Percentiles rank a stretch among this genome's conserved stretches.
These are phyloP conservation scores for Aspergillus pseudoglaucus DNA, from an alignment of 2,329 filamentous ascomycete species.

Conservation along the genomic window DNA sequence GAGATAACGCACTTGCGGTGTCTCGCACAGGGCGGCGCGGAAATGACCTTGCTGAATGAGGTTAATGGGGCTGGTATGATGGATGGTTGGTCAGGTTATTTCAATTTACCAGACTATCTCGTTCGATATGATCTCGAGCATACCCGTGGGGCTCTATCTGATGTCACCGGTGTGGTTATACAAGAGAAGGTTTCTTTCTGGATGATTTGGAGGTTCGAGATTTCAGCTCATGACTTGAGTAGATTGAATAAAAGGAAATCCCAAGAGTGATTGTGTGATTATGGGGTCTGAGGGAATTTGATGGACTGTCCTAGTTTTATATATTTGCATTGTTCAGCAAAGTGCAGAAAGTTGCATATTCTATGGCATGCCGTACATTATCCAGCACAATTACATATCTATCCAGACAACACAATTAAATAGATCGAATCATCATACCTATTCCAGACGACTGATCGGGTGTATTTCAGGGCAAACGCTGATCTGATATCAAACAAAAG, in stretches of 20 bases:
- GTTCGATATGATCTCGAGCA: too few species aligned
- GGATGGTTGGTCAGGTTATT: too few species aligned
- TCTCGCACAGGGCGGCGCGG: background rate
- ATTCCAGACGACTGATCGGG: background rate
- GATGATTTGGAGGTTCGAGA: background rate
- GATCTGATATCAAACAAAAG: slow-evolving; percentile 7
- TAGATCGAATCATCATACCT: background rate
- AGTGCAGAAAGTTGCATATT: too few species aligned
- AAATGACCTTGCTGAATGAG: background rate
- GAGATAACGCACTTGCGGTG: background rate
- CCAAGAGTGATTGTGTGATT: too few species aligned
- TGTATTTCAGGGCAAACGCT: slow-evolving; percentile 4
- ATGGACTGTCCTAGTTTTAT: too few species aligned
- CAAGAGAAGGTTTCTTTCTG: background rate
- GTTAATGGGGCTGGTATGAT: too few species aligned
- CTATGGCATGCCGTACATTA: too few species aligned
- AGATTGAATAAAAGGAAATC: too few species aligned
- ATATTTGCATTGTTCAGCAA: too few species aligned
- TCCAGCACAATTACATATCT: background rate
- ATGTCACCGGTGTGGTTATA: background rate
- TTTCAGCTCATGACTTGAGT: background rate
- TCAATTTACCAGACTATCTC: too few species aligned
- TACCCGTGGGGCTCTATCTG: background rate
- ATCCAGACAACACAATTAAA: background rate
- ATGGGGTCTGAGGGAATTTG: too few species aligned